Conservation (phyloP, 2,329 filamentous ascomycete species). For the Xylariaceae sp. region DNA sequence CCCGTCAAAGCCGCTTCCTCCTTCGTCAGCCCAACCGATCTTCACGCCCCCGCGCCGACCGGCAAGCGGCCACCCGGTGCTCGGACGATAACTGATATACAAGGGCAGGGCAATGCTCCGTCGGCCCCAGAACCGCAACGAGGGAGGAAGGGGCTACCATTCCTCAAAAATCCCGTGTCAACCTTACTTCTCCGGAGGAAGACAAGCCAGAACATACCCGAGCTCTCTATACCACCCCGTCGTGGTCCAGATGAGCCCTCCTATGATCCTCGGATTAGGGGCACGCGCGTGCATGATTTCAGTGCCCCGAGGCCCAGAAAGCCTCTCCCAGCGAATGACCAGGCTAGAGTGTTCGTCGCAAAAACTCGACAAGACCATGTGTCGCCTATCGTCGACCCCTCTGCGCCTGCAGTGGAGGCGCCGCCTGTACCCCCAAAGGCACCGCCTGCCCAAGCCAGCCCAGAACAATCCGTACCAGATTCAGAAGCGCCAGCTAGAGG, state of each 20-base stretch:
- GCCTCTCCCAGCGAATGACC: slow-evolving; percentile 25
- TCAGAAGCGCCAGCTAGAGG: no score
- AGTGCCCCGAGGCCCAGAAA: slow-evolving; percentile 49
- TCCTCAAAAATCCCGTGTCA: slow-evolving; percentile 53
- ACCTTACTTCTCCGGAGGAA: slow-evolving; percentile 50
- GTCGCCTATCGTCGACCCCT: slow-evolving; percentile 12
- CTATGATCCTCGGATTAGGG: slow-evolving; percentile 58
- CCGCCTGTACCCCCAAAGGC: slow-evolving; percentile 34
- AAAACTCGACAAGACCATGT: slow-evolving; percentile 14
- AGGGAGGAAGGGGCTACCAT: slow-evolving; percentile 47
- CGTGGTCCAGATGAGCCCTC: slow-evolving; percentile 34
- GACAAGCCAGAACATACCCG: slow-evolving; percentile 40
- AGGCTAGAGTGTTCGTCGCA: slow-evolving; percentile 10
- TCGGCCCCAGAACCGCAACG: slow-evolving; percentile 33
- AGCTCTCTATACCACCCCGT: slow-evolving; percentile 34
- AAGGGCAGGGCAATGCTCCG: slow-evolving; percentile 22
- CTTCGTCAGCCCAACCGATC: slow-evolving; percentile 43
- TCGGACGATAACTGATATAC: slow-evolving; percentile 31
- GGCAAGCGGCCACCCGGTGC: slow-evolving; percentile 37
- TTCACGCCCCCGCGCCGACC: slow-evolving; percentile 29
- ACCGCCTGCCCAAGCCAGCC: no score
- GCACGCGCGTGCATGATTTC: slow-evolving; percentile 58
- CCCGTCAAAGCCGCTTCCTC: slow-evolving; percentile 31
- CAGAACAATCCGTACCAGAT: no score
- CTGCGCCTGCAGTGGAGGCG: slow-evolving; percentile 13